These are phyloP conservation scores for Penicillium arizonense DNA, from an alignment of 495 filamentous ascomycete genomes.

Conservation along the genomic window DNA sequence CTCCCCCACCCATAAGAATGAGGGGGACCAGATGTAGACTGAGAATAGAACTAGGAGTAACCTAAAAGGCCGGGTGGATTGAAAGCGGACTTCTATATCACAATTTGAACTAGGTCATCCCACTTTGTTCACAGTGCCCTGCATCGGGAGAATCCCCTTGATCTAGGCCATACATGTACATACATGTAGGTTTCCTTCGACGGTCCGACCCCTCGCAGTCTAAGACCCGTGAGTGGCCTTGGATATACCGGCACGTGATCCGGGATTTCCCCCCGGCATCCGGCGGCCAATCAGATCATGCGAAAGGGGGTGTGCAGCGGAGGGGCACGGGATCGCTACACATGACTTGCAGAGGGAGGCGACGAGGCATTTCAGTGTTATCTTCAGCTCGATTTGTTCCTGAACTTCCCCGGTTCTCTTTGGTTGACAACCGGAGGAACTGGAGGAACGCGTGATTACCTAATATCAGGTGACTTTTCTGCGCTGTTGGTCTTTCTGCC, in stretches of 20 bases:
- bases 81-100: background rate
- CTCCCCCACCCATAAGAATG: background rate
- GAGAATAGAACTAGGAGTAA: background rate
- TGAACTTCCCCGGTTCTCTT: background rate
- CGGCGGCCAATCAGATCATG: slow-evolving; percentile 32
- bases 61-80: background rate
- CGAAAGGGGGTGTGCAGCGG: background rate
- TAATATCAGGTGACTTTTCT: slow-evolving; percentile 38
- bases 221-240: slow-evolving; percentile 1
- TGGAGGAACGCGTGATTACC: slow-evolving; percentile 8
- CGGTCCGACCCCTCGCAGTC: background rate
- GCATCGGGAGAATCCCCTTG: background rate
- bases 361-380: slow-evolving; percentile 3
- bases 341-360: slow-evolving; percentile 31
- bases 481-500: slow-evolving; percentile 23
- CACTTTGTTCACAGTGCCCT: background rate
- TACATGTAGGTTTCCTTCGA: background rate
- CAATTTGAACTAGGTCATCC: background rate
- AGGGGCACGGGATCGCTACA: slow-evolving; percentile 46
- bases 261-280: slow-evolving; percentile 20
- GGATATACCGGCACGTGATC: slow-evolving; percentile 20
- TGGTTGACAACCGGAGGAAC: background rate
- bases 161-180: no score
- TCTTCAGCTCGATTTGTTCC: slow-evolving; percentile 2
- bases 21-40: slow-evolving; percentile 3